phyloP scores from a whole-genome alignment of 345 rosid genomes.

The Triadica sebifera region DNA sequence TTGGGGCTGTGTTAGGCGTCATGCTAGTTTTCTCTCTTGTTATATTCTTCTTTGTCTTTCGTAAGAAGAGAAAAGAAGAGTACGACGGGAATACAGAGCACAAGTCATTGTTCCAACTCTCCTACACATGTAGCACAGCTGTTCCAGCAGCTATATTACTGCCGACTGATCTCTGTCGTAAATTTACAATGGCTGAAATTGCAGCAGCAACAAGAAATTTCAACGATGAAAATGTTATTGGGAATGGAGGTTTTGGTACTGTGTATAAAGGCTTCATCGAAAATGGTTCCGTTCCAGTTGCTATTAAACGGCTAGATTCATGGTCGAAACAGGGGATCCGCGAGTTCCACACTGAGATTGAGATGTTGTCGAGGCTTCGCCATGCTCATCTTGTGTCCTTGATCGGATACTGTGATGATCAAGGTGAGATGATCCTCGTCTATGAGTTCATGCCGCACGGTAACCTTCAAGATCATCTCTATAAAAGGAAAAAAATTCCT shows the following conservation, averaged over 20 bases:
- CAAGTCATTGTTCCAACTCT: constrained; percentile 17
- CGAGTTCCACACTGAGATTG: constrained; percentile 43
- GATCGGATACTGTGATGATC: constrained; percentile 41
- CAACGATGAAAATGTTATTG: constrained; percentile 20
- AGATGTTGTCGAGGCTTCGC: constrained; percentile 41
- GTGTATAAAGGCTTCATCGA: constrained; percentile 23
- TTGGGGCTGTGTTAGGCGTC: not conserved
- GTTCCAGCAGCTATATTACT: constrained; percentile 1
- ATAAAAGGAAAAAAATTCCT: constrained; percentile 16
- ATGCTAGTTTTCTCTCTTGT: not conserved
- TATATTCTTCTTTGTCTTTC: constrained; percentile 10
- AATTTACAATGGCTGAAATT: constrained; percentile 34
- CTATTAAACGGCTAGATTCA: constrained; percentile 36
- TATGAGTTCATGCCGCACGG: constrained; percentile 39
- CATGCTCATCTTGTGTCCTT: constrained; percentile 39
- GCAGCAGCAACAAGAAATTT: constrained; percentile 30
- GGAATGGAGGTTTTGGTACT: constrained; percentile 42
- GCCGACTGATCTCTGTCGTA: constrained; percentile 29
- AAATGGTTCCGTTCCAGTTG: constrained; percentile 22
- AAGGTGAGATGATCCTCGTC: constrained; percentile 40
- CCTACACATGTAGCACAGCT: not conserved
- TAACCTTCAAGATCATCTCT: constrained; percentile 28
- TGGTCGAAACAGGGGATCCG: constrained; percentile 35
- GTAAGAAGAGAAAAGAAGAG: not conserved
- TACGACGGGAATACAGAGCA: not conserved